Conservation (phyloP, 2,329 filamentous ascomycete species). For the Ophiostoma perfectum region DNA sequence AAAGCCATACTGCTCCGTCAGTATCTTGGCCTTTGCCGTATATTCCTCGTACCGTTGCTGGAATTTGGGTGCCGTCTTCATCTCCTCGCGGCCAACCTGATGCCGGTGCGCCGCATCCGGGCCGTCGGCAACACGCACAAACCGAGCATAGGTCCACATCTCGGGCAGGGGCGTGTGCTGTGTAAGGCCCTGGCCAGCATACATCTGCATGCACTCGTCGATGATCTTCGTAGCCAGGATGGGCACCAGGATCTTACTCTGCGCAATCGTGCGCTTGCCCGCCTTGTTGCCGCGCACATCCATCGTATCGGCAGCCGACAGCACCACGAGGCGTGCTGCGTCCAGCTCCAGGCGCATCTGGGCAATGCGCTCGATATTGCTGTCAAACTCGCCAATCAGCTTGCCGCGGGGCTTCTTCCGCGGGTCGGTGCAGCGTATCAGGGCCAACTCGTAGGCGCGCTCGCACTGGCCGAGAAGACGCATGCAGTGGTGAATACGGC, state of each 20-base stretch:
- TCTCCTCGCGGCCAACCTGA: constrained; percentile 76
- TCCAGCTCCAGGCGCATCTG: constrained; percentile 91
- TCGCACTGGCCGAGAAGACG: constrained; percentile 86
- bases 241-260: constrained; percentile 90
- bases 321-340: constrained; percentile 76
- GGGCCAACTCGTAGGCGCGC: constrained; percentile 86
- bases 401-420: constrained; percentile 88
- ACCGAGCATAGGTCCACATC: constrained; percentile 79
- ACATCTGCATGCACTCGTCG: constrained; percentile 87
- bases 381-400: constrained; percentile 78
- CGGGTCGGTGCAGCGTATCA: constrained; percentile 87
- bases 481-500: constrained; percentile 97
- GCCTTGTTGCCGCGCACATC: constrained; percentile 82
- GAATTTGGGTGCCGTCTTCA: constrained; percentile 58
- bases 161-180: constrained; percentile 95
- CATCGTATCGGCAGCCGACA: constrained; percentile 93
- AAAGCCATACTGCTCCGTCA: constrained; percentile 56
- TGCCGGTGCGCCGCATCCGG: constrained; percentile 90
- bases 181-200: constrained; percentile 81
- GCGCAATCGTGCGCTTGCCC: constrained; percentile 88
- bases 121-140: constrained; percentile 80
- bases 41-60: constrained; percentile 59
- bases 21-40: constrained; percentile 56
- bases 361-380: constrained; percentile 92
- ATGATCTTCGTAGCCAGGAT: constrained; percentile 77